Conservation (phyloP, 805 yeast genomes). For the Helenozyma rhizophorensis region DNA sequence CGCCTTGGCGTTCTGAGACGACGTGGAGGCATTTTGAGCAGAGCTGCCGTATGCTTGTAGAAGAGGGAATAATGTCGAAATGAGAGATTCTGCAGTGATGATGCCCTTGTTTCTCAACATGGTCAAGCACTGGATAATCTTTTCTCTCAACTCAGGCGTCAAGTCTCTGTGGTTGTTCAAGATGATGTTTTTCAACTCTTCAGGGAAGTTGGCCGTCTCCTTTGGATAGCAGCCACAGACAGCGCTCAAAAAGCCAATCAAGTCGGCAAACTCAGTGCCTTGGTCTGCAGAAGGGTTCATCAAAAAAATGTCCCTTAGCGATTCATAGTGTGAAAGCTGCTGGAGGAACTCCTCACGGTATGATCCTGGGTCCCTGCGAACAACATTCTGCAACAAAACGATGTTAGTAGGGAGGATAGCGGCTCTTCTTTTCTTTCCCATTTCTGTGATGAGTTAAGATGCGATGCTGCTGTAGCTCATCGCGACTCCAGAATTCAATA, state of each 20-base stretch:
- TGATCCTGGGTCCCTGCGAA: slow-evolving; percentile 90
- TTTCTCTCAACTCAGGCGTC: slow-evolving; percentile 83
- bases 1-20: slow-evolving; percentile 68
- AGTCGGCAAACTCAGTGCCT: slow-evolving; percentile 62
- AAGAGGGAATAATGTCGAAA: slow-evolving; percentile 86
- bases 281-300: slow-evolving; percentile 49
- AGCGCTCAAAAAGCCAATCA: slow-evolving; percentile 87
- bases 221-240: slow-evolving; percentile 87
- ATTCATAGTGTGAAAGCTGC: slow-evolving; percentile 89
- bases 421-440: slow-evolving; percentile 89
- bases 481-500: no score
- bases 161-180: slow-evolving; percentile 74
- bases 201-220: slow-evolving; percentile 81
- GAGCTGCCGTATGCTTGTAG: slow-evolving; percentile 55
- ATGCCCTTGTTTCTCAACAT: slow-evolving; percentile 86
- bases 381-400: slow-evolving; percentile 85
- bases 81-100: slow-evolving; percentile 71
- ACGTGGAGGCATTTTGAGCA: slow-evolving; percentile 26
- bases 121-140: slow-evolving; percentile 81
- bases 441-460: slow-evolving; percentile 20
- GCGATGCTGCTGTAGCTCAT: slow-evolving; percentile 4
- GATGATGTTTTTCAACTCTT: slow-evolving; percentile 67
- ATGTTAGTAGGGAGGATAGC: slow-evolving; percentile 91
- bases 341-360: slow-evolving; percentile 91
- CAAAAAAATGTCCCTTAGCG: slow-evolving; percentile 81